These are phyloP conservation scores for Fusarium sp. DNA, from an alignment of 2,329 filamentous ascomycete species.

Conservation along the genomic window DNA sequence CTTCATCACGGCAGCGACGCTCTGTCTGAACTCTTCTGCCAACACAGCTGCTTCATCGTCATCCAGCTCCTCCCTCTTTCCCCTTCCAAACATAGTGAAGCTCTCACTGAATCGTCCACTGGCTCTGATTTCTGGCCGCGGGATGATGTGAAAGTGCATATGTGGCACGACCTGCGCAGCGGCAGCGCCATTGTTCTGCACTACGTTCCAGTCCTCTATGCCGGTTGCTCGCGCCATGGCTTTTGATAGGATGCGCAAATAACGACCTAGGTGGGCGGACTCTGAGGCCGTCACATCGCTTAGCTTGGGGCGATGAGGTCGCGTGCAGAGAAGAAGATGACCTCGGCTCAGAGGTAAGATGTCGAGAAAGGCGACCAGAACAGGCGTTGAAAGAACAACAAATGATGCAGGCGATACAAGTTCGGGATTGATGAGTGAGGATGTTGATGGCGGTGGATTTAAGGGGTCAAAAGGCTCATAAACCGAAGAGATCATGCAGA, in stretches of 20 bases:
- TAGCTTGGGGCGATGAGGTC: conserved; percentile 82
- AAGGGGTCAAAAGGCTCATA: conserved; percentile 63
- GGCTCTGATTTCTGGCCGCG: conserved; percentile 75
- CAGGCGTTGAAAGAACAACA: conserved; percentile 80
- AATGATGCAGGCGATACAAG: conserved; percentile 63
- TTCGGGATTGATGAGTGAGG: conserved; percentile 47
- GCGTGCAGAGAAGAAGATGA: conserved; percentile 85
- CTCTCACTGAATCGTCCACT: conserved; percentile 68
- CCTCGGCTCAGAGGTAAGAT: conserved; percentile 88
- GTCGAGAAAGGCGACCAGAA: conserved; percentile 89
- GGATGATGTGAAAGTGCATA: conserved; percentile 95
- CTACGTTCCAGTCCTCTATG: conserved; percentile 90
- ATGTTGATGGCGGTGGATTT: conserved; percentile 56
- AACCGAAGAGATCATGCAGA: conserved; percentile 68
- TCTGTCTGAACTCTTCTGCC: conserved; percentile 65
- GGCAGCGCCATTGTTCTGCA: conserved; percentile 92
- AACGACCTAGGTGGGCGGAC: conserved; percentile 73
- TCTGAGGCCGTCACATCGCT: conserved; percentile 75
- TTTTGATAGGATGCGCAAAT: conserved; percentile 77
- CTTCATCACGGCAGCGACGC: conserved; percentile 61
- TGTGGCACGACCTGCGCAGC: conserved; percentile 94
- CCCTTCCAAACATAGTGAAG: conserved; percentile 87
- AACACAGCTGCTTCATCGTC: conserved; percentile 76
- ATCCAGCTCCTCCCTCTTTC: conserved; percentile 78
- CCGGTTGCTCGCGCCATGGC: conserved; percentile 77